Conservation (phyloP, 345 rosid genomes). For the Anacardium occidentale region DNA sequence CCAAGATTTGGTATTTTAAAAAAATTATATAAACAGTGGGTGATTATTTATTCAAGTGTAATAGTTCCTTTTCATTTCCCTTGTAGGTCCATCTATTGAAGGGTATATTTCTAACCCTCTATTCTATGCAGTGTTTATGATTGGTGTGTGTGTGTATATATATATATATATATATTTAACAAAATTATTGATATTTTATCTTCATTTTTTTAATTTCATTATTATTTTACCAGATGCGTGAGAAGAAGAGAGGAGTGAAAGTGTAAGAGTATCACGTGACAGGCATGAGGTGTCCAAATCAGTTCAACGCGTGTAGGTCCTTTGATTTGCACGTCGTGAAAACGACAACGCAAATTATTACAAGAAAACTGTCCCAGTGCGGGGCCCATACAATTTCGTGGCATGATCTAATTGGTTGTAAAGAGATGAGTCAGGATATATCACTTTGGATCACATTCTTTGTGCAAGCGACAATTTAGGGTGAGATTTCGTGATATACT, state of each 20-base stretch:
- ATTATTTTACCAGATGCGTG: too few relatives aligned
- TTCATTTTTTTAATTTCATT: too few relatives aligned
- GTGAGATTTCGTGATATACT: not conserved
- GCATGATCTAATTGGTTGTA: not conserved
- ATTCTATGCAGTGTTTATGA: too few relatives aligned
- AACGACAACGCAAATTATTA: not conserved
- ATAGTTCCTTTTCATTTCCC: not conserved
- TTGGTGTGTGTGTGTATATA: too few relatives aligned
- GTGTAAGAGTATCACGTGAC: not conserved
- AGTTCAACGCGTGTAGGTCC: not conserved
- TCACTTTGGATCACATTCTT: not conserved
- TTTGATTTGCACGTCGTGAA: not conserved
- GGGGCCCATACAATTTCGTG: not conserved
- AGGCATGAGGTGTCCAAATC: not conserved
- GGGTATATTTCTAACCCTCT: too few relatives aligned
- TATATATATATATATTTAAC: too few relatives aligned
- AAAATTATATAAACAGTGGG: too few relatives aligned
- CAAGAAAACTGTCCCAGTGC: not conserved
- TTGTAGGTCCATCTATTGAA: not conserved
- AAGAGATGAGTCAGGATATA: constrained; percentile 6
- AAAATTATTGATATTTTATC: too few relatives aligned
- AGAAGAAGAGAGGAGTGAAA: not conserved
- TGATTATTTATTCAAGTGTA: not conserved
- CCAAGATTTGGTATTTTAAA: too few relatives aligned
- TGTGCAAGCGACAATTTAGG: not conserved